A percentile compares a stretch with the other conserved stretches of the same genome.
Conservation (phyloP, 768 basidiomycete genomes). For the Sarcodon sp. region DNA sequence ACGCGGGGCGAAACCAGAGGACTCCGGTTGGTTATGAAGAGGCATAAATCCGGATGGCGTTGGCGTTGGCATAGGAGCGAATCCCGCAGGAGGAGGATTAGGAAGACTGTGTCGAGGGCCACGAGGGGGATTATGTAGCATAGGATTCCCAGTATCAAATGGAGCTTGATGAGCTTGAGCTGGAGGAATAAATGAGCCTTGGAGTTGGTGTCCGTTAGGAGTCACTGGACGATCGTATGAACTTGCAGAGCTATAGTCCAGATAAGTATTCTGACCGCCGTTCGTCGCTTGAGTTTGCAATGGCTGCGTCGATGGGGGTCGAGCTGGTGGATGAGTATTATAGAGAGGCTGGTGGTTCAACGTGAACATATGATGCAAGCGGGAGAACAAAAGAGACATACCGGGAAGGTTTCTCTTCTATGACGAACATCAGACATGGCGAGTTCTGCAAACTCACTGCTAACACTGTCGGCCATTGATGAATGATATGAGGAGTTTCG, state of each 20-base stretch:
- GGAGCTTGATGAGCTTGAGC: neutral
- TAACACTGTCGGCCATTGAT: neutral
- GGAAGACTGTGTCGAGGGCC: neutral
- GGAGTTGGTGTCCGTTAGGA: neutral
- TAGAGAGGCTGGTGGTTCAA: neutral
- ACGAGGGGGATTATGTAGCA: neutral
- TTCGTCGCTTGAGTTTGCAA: neutral
- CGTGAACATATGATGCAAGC: neutral
- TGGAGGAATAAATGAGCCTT: neutral
- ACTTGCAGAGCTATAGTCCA: no score
- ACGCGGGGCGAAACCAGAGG: neutral
- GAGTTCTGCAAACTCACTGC: neutral
- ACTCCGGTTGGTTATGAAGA: neutral
- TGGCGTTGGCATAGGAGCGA: neutral
- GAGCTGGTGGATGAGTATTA: neutral
- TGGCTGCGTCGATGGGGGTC: neutral
- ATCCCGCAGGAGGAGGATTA: neutral
- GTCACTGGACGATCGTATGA: no score
- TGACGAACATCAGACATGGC: neutral
- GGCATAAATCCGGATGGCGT: neutral
- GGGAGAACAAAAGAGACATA: neutral
- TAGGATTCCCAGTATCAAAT: neutral
- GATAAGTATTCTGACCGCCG: neutral
- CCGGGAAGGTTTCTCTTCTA: neutral
- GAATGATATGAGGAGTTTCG: neutral